Conservation (phyloP, 768 basidiomycete genomes). For the Lyophyllum semitale region DNA sequence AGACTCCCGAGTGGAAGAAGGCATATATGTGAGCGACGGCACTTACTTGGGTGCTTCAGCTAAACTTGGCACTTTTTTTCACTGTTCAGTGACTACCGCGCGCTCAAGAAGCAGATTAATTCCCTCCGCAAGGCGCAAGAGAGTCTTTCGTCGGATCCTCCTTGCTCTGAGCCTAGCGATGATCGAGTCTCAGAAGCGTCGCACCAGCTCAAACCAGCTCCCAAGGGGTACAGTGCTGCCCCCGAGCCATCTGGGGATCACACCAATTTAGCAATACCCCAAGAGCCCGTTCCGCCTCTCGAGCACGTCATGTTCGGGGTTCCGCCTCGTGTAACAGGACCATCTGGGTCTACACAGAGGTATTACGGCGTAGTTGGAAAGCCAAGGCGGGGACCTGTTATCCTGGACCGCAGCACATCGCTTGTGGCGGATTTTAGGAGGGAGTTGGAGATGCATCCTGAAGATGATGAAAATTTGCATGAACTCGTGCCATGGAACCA, state of each 20-base stretch:
- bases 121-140: constrained; percentile 48
- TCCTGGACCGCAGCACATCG: background rate
- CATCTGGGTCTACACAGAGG: background rate
- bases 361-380: background rate
- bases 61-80: constrained; percentile 1
- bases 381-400: background rate
- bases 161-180: constrained; percentile 17
- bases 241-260: background rate
- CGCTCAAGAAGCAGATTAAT: constrained; percentile 66
- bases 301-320: background rate
- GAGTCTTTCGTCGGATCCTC: constrained; percentile 18
- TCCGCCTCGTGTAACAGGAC: background rate
- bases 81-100: constrained; percentile 63
- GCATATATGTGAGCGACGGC: constrained; percentile 58
- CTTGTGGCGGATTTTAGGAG: background rate
- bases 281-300: background rate
- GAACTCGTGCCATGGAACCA: background rate
- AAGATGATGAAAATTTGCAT: background rate
- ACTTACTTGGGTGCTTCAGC: background rate
- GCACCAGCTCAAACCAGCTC: background rate
- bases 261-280: background rate
- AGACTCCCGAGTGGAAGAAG: constrained; percentile 78
- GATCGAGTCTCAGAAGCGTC: background rate
- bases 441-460: background rate
- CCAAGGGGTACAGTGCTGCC: too few species aligned